Base-by-base conservation (phyloP, 2,329 filamentous ascomycete species). In the Aspergillus glaucus region DNA sequence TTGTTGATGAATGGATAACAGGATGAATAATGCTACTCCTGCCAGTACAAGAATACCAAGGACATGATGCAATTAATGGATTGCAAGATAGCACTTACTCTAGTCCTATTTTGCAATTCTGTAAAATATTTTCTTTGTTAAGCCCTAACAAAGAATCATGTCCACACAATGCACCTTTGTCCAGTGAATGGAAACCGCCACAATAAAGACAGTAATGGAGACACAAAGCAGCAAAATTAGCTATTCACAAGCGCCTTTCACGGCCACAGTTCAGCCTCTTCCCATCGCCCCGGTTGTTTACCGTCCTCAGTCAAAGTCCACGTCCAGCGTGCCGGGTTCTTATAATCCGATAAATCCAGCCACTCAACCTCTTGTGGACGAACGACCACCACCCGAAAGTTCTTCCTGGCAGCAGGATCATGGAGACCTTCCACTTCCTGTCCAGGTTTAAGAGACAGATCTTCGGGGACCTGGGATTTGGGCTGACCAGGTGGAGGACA, bases 361-460 rank as follows among this genome's bases (percentile, higher is more conserved):
- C 79, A 76, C 64, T 95, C 90, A 17, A 94, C 84, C 64, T 87
- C 82, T 7, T 87, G 80, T 0, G 95, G 84, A 44, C 84, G 82
- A 64, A 98, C 93, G 62, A 93, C 84, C 3, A 95, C 88, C 0
- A 95, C 87, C 46, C 92, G 76, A 64, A 95, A 95, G 65, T 94
- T 87, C 55, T 72, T 72, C 56, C 89, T 76, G 37, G 88, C 87
- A 48, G 85, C 57, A 5, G 61, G 55, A 59, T 97, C 89, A 41
- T 88, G 69, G 5, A 94, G 67, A 58, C 86, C 81, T 15, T 81
- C 77, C 14, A 93, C 83, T 66, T 82, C 83, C 65, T 86, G 82
- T 9, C 79, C 80, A 2, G 81, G 59, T 45, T 71, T 65, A 67
- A 64, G 72, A 57, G 63, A 73, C 53, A 55, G 66, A 64, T 75